Evolutionary conservation across 805 yeast genomes (phyloP).

Genomic region (Kodamaea kaohsiungensis): DNA sequence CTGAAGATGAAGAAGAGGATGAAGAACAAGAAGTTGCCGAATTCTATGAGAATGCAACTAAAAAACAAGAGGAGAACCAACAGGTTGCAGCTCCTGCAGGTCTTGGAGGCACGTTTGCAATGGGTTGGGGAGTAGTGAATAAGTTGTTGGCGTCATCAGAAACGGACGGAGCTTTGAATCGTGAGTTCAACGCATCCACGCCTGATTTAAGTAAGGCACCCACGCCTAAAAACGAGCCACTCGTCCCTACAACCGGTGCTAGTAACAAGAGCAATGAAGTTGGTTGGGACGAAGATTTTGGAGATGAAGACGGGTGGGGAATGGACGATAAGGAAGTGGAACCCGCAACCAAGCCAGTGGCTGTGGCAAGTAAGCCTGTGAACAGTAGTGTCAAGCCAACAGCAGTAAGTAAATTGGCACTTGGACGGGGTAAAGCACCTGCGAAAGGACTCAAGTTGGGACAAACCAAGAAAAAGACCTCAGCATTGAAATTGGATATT

Average conservation of each 20-base stretch:
- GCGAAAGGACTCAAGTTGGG: conserved; percentile 1
- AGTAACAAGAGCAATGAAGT: conserved; percentile 2
- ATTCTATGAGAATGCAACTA: conserved; percentile 21
- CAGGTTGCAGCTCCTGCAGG: conserved; percentile 9
- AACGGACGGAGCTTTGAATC: conserved; percentile 35
- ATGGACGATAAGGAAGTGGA: conserved; percentile 14
- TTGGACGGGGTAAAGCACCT: neutral
- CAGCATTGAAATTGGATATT: conserved; percentile 5
- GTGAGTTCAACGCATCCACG: conserved; percentile 38
- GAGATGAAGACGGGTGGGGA: conserved; percentile 26
- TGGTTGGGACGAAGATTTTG: conserved; percentile 19
- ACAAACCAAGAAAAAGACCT: neutral
- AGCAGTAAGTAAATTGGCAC: conserved; percentile 2
- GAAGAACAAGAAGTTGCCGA: conserved; percentile 38
- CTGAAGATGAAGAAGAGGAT: conserved; percentile 37
- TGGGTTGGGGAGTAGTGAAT: conserved; percentile 42
- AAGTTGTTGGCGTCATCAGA: conserved; percentile 33
- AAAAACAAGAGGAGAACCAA: conserved; percentile 17
- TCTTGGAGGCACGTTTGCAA: conserved; percentile 16
- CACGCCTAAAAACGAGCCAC: conserved; percentile 24
- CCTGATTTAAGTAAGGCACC: conserved; percentile 34
- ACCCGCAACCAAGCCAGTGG: neutral
- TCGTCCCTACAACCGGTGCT: neutral
- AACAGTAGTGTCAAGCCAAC: conserved; percentile 2
- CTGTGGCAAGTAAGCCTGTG: neutral